These are phyloP conservation scores for Aspergillus conjunctus DNA, from an alignment of 495 filamentous ascomycete species.

Conservation along the genomic window DNA sequence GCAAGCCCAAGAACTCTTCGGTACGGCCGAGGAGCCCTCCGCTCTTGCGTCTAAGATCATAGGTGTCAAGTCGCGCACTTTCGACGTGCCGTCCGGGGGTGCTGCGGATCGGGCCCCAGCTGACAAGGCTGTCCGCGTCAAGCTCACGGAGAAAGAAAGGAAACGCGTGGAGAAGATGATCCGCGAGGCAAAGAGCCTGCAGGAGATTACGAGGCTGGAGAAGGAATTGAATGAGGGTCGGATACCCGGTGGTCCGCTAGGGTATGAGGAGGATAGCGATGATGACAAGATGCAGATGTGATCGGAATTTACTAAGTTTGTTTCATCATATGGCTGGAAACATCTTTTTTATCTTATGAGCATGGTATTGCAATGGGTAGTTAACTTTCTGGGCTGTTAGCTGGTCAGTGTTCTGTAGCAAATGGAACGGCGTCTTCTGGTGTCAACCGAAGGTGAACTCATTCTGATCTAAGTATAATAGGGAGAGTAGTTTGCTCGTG, in stretches of 20 bases:
- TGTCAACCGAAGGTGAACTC: no score
- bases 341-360: neutral
- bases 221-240: slow-evolving; percentile 84
- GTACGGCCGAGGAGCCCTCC: slow-evolving; percentile 71
- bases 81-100: slow-evolving; percentile 61
- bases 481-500: no score
- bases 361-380: no score
- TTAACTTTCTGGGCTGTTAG: no score
- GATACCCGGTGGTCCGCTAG: slow-evolving; percentile 68
- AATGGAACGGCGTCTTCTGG: no score
- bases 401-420: no score
- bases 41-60: slow-evolving; percentile 87
- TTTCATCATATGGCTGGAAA: slow-evolving; percentile 5
- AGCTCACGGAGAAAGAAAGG: slow-evolving; percentile 69
- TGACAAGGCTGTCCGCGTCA: slow-evolving; percentile 68
- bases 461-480: no score
- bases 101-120: slow-evolving; percentile 44
- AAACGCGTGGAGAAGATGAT: slow-evolving; percentile 75
- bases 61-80: slow-evolving; percentile 81
- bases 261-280: slow-evolving; percentile 41
- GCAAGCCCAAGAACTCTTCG: slow-evolving; percentile 78
- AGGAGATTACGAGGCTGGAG: slow-evolving; percentile 81
- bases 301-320: slow-evolving; percentile 13
- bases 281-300: slow-evolving; percentile 45
- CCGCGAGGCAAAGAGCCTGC: slow-evolving; percentile 78